Percentiles rank a stretch among this genome's conserved stretches.
Evolutionary conservation across 2,329 filamentous ascomycete genomes (phyloP).

Genomic region (Dactylonectria estremocensis): DNA sequence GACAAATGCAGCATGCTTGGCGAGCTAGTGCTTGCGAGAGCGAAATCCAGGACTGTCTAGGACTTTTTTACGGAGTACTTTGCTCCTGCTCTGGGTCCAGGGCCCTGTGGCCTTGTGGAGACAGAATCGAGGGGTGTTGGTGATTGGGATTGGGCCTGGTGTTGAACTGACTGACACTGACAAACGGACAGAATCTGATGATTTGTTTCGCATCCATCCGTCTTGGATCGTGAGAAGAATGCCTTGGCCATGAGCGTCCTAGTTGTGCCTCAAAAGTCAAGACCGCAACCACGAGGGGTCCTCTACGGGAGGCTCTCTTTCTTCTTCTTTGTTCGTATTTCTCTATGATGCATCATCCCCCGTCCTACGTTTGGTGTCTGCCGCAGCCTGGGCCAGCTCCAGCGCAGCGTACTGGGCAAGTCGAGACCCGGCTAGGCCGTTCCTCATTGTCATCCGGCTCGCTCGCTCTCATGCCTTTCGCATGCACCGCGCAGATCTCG

Average conservation of each 20-base stretch:
- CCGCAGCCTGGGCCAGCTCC: background rate
- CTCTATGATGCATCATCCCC: background rate
- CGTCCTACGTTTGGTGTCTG: background rate
- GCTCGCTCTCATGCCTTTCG: background rate
- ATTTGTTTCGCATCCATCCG: background rate
- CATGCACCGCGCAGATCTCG: slow-evolving; percentile 13
- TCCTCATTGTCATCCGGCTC: background rate
- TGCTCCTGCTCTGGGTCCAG: slow-evolving; percentile 1
- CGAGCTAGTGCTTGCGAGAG: background rate
- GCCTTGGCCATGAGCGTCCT: background rate
- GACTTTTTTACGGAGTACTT: slow-evolving; percentile 17
- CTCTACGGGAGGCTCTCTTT: no score
- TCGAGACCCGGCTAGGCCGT: slow-evolving; percentile 1
- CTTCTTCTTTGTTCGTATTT: background rate
- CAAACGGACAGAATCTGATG: slow-evolving; percentile 13
- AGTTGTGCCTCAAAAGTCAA: background rate
- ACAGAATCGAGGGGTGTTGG: background rate
- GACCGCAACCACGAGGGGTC: background rate
- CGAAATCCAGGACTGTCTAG: slow-evolving; percentile 31
- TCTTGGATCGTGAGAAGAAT: background rate
- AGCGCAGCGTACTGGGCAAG: background rate
- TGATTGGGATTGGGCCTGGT: background rate
- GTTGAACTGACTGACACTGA: background rate
- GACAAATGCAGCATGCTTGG: slow-evolving; percentile 22
- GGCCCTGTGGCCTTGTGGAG: slow-evolving; percentile 22